These are phyloP conservation scores for Scedosporium aurantiacum DNA, from an alignment of 2,329 filamentous ascomycete species.

Conservation along the genomic window DNA sequence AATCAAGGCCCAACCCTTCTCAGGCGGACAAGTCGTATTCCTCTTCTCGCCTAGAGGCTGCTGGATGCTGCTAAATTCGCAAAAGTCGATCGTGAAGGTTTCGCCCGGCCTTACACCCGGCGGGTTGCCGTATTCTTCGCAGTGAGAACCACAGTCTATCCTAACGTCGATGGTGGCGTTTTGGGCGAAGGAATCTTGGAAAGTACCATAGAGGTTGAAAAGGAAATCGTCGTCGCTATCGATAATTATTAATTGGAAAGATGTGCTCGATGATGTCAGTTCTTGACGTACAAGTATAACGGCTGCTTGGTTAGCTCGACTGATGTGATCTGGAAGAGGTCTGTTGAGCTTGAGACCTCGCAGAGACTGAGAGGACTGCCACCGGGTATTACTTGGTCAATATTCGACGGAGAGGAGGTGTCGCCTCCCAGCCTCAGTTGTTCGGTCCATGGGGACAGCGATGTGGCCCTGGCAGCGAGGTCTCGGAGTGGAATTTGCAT, in stretches of 20 bases:
- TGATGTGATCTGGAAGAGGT: neutral
- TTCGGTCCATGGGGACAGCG: too few species aligned
- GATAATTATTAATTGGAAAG: neutral
- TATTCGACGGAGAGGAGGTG: neutral
- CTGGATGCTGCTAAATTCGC: neutral
- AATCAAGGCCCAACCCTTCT: neutral
- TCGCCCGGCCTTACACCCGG: neutral
- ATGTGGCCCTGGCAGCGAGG: too few species aligned
- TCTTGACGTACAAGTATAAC: neutral
- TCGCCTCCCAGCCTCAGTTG: too few species aligned
- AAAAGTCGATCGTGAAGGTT: neutral
- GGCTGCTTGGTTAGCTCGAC: neutral
- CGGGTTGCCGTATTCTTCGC: neutral
- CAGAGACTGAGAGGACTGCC: neutral
- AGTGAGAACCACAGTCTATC: neutral
- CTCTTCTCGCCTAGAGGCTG: neutral
- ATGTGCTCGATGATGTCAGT: neutral
- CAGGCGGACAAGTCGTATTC: neutral
- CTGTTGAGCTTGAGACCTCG: neutral
- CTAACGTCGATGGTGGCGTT: neutral
- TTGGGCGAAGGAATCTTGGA: neutral
- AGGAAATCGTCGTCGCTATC: neutral
- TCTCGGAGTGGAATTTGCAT: too few species aligned
- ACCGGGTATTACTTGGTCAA: neutral
- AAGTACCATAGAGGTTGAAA: constrained; percentile 1